Evolutionary conservation across 2,329 filamentous ascomycete species (phyloP).

Genomic region (Ophiocordyceps camponoti-floridani): DNA sequence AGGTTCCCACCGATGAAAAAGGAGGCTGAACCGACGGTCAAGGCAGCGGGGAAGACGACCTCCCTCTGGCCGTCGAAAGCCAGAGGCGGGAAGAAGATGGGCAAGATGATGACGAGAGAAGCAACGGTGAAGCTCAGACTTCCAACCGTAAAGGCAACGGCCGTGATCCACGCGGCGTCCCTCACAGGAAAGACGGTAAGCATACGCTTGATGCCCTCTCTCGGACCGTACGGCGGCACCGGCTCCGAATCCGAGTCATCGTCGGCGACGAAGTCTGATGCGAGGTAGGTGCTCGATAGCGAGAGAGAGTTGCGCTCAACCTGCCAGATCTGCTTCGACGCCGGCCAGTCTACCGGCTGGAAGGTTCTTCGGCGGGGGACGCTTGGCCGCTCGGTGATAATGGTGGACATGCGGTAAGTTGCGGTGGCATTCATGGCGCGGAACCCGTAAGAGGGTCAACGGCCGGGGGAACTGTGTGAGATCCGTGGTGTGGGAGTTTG

Average conservation of each 20-base stretch:
- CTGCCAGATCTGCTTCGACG: neutral
- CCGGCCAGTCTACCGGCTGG: neutral
- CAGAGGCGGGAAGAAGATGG: neutral
- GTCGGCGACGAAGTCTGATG: neutral
- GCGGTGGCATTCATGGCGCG: neutral
- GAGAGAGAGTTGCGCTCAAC: neutral
- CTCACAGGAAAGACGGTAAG: neutral
- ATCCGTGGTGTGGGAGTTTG: neutral
- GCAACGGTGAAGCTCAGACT: neutral
- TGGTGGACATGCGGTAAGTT: neutral
- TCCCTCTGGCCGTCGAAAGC: neutral
- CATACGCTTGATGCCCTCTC: neutral
- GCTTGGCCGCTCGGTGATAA: neutral
- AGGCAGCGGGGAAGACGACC: neutral
- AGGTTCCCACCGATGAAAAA: neutral
- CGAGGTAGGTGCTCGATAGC: neutral
- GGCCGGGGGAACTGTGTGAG: neutral
- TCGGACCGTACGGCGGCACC: neutral
- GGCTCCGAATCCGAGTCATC: neutral
- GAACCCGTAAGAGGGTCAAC: constrained; percentile 2
- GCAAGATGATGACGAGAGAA: neutral
- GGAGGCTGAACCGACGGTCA: neutral
- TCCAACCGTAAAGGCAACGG: neutral
- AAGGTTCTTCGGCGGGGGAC: neutral
- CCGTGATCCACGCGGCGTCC: neutral